Conservation (phyloP, 495 filamentous ascomycete genomes). For the Penicillium robsamsonii region DNA sequence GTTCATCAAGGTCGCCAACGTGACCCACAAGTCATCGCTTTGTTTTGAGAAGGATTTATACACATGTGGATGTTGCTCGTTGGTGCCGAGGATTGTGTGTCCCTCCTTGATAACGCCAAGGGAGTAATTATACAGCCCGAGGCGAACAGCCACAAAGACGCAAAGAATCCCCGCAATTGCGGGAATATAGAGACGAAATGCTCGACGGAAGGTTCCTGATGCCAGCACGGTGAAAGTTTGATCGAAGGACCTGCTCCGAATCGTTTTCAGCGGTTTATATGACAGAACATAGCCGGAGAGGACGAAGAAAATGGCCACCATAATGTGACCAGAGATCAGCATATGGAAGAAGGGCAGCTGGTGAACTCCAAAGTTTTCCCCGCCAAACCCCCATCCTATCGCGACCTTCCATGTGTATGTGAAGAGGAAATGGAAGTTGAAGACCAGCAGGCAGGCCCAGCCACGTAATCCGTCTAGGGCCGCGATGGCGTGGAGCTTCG, state of each 20-base stretch:
- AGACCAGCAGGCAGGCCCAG: slow-evolving; percentile 52
- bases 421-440: slow-evolving; percentile 55
- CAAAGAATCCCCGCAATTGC: slow-evolving; percentile 55
- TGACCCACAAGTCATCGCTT: slow-evolving; percentile 48
- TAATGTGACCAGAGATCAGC: slow-evolving; percentile 62
- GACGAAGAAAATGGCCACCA: slow-evolving; percentile 74
- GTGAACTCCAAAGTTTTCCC: slow-evolving; percentile 52
- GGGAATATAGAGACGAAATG: slow-evolving; percentile 62
- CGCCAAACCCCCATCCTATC: slow-evolving; percentile 47
- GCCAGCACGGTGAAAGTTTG: slow-evolving; percentile 48
- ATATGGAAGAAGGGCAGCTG: slow-evolving; percentile 65
- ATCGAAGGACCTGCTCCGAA: slow-evolving; percentile 53
- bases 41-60: slow-evolving; percentile 46
- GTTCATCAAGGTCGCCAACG: slow-evolving; percentile 49
- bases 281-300: slow-evolving; percentile 69
- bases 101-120: slow-evolving; percentile 38
- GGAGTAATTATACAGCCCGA: slow-evolving; percentile 50
- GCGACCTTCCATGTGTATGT: slow-evolving; percentile 49
- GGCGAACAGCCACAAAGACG: slow-evolving; percentile 53
- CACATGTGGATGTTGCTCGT: slow-evolving; percentile 45
- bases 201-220: slow-evolving; percentile 64
- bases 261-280: slow-evolving; percentile 60
- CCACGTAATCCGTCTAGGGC: slow-evolving; percentile 52
- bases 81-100: slow-evolving; percentile 45
- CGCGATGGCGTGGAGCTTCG: slow-evolving; percentile 44